Evolutionary conservation across 1,284 basidiomycete species (phyloP).

Genomic region (Earliella scabrosa): DNA sequence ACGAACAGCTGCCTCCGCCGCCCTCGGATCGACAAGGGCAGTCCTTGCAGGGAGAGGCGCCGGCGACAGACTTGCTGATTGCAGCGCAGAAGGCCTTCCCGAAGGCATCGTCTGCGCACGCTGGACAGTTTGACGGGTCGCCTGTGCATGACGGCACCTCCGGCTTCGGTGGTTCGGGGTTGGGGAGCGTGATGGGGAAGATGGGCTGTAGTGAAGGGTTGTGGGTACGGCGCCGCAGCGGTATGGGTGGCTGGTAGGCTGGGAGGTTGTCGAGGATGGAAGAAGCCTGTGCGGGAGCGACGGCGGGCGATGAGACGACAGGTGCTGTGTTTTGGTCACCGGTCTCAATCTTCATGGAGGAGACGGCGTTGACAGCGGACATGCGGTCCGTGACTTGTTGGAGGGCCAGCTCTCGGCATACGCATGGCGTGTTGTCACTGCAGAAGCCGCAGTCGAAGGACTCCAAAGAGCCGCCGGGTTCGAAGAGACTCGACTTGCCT

Average conservation of each 20-base stretch:
- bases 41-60: slow-evolving; percentile 51
- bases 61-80: slow-evolving; percentile 62
- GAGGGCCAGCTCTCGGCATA: slow-evolving; percentile 69
- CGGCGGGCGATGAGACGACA: slow-evolving; percentile 18
- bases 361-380: slow-evolving; percentile 12
- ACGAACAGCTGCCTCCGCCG: slow-evolving; percentile 17
- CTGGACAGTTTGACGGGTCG: slow-evolving; percentile 72
- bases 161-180: slow-evolving; percentile 50
- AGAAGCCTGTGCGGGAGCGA: slow-evolving; percentile 20
- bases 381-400: slow-evolving; percentile 42
- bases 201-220: slow-evolving; percentile 47
- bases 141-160: slow-evolving; percentile 49
- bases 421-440: slow-evolving; percentile 67
- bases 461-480: slow-evolving; percentile 36
- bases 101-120: slow-evolving; percentile 81
- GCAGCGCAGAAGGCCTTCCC: slow-evolving; percentile 88
- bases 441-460: slow-evolving; percentile 72
- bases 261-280: slow-evolving; percentile 80
- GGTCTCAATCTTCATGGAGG: slow-evolving; percentile 41
- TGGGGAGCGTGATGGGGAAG: slow-evolving; percentile 50
- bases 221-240: slow-evolving; percentile 60
- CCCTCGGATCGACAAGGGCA: slow-evolving; percentile 48
- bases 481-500: slow-evolving; percentile 37
- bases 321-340: slow-evolving; percentile 29
- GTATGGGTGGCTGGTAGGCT: slow-evolving; percentile 77